Percentiles rank a stretch among this genome's conserved stretches.
phyloP scores from a whole-genome alignment of 176 grass and related monocot species.

The Carex pumila region DNA sequence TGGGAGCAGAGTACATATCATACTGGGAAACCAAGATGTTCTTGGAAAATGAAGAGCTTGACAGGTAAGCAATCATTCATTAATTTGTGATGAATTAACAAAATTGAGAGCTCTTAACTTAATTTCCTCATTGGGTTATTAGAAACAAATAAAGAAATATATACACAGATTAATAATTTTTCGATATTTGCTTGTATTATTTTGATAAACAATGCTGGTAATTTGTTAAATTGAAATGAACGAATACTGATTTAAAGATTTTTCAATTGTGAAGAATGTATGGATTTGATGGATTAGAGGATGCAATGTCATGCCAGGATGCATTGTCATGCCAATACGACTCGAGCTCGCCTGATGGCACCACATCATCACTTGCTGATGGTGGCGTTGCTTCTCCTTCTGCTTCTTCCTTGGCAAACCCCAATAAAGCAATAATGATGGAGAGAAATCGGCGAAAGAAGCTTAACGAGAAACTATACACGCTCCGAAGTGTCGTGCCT shows the following conservation, averaged over 20 bases:
- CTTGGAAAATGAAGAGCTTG: constrained; percentile 50
- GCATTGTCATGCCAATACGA: constrained; percentile 49
- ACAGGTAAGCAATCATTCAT: constrained; percentile 35
- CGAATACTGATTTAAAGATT: neutral
- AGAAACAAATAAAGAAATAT: neutral
- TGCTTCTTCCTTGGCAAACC: neutral
- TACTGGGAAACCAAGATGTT: constrained; percentile 80
- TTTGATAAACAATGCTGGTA: neutral
- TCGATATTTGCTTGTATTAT: neutral
- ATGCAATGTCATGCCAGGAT: constrained; percentile 41
- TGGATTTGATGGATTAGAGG: constrained; percentile 5
- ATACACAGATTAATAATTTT: neutral
- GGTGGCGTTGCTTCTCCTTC: neutral
- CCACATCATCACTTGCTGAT: neutral
- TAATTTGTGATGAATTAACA: neutral
- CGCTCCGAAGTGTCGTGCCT: constrained; percentile 66
- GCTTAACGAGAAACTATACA: constrained; percentile 75
- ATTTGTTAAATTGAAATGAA: neutral
- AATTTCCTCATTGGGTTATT: neutral
- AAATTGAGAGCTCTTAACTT: neutral
- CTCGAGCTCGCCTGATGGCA: constrained; percentile 62
- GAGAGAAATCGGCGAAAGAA: constrained; percentile 64
- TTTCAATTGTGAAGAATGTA: constrained; percentile 35
- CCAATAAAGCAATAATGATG: constrained; percentile 49
- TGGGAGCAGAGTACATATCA: constrained; percentile 44